phyloP scores from a whole-genome alignment of 306 rosid genomes.

The Rosa rugosa region DNA sequence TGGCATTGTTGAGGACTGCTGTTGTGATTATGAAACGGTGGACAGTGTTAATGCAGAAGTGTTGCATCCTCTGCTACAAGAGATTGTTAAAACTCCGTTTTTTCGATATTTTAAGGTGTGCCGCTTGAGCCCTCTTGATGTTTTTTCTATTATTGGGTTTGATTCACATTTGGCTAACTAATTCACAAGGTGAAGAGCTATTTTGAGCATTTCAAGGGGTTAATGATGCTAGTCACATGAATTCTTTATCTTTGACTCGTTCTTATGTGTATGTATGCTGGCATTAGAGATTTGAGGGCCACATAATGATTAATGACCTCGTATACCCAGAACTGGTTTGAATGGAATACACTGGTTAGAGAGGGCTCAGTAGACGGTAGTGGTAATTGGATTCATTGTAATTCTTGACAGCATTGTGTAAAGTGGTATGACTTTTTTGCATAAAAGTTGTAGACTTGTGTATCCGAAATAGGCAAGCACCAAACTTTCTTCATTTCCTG shows the following conservation, averaged over 20 bases:
- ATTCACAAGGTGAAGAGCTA: too few relatives aligned
- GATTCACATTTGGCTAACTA: background rate
- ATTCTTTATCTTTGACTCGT: too few relatives aligned
- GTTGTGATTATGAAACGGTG: constrained; percentile 70
- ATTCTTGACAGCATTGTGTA: background rate
- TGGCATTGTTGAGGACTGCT: constrained; percentile 71
- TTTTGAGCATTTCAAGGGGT: too few relatives aligned
- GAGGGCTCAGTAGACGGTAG: background rate
- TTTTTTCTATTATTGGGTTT: background rate
- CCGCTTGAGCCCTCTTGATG: background rate
- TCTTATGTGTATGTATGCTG: too few relatives aligned
- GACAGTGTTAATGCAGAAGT: constrained; percentile 51
- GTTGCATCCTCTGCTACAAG: constrained; percentile 48
- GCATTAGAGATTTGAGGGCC: too few relatives aligned
- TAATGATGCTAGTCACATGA: too few relatives aligned
- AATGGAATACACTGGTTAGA: background rate
- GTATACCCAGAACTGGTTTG: background rate
- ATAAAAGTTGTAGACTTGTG: background rate
- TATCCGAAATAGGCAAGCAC: background rate
- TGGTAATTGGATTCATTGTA: background rate
- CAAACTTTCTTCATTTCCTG: background rate
- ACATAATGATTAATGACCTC: too few relatives aligned
- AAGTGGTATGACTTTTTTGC: background rate
- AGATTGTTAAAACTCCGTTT: constrained; percentile 61
- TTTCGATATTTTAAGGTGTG: constrained; percentile 69